Base-by-base conservation (phyloP, 225 moss, liverwort and hornwort genomes). In the Takakia lepidozioides region DNA sequence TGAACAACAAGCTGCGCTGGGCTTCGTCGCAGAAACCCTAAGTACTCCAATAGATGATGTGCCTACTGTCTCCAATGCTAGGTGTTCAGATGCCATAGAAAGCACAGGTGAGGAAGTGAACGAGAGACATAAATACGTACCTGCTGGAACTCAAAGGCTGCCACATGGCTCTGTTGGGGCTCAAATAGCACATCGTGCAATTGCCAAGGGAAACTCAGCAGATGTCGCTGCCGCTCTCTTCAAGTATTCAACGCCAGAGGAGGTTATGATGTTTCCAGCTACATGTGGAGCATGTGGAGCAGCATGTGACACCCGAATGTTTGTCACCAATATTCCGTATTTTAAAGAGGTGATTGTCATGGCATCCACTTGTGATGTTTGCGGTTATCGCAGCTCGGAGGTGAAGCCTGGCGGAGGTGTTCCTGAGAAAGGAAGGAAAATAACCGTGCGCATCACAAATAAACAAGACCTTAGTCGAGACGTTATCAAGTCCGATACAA, bases 291-390 rank as follows among this genome's bases (percentile, higher is more conserved):
- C 78, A 42, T 92, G 91, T 69, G 64, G 50, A 65, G 65, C 49
- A 38, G 49, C 63, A 9, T 81, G 76, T 61, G 84, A 84, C 47
- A 92, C 91, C 5, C 75, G 81, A 28, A 92, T 92, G 87, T 87
- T 78, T 62, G 84, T 92, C 49, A 92, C 91, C 18, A 84, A 82
- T 55, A 87, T 92, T 45, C 87, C 87, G 16, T 92, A 92, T 43
- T 92, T 87, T 20, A 92, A 87, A 63, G 87, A 92, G 73, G 84
- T 92, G 13, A 84, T 87, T 43, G 86, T 92, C 8, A 92, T 92
- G 84, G 86, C 87, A 38, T 81, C 86, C 22, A 54, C 64, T 27
- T 92, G 91, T 64, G 84, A 87, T 48, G 34, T 62, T 48, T 92
- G 91, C 67, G 91, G 87, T 6, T 92, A 81, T 39, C 75, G 75